Evolutionary conservation across 1,284 basidiomycete species (phyloP), one percentile per base, ranked within the genome.

Genomic region (Sporisorium exsertum): DNA sequence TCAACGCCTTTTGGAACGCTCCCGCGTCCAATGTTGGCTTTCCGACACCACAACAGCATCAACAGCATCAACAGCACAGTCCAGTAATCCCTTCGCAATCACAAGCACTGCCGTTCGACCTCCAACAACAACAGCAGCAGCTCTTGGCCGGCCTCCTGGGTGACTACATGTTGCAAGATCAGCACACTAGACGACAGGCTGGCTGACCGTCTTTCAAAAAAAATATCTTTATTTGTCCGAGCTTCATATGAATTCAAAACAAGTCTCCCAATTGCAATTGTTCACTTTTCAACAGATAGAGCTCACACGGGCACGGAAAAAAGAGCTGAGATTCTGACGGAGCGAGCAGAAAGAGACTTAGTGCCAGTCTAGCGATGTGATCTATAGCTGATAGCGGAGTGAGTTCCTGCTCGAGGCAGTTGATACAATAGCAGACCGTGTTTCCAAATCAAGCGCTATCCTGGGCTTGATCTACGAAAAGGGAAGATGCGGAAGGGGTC

Each of bases 61-160:
- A 33, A 15, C 40, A 10, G 42, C 50, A 52, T 8, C 35, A 59
- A 18, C 53, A 63, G 5, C 47, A 52, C 26, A 42, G 35, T 18
- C 27, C 58, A 18, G 27, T 13, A 22, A 45, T 45, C 18, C 27
- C 37, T 2, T 29, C 43, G 1, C 51, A 43, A 13, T 24, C 46
- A 2, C 58, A 45, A 33, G 24, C 16, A 2, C 13, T 33, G 37
- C 12, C 45, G 20, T 49, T 49, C 16, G 20, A 59, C 8, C 24
- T 62, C 3, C 50, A 56, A 22, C 59, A 63, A 10, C 56, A 54
- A 22, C 53, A 32, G 51, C 53, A 32, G 51, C 54, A 40, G 51
- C 37, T 53, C 46, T 50, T 64, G 35, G 61, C 60, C 2, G 66
- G 57, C 2, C 42, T 69, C 2, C 22, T 69, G n/a, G 33, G 43